Base-by-base conservation (phyloP, 495 filamentous ascomycete species). In the Collariella sp. region DNA sequence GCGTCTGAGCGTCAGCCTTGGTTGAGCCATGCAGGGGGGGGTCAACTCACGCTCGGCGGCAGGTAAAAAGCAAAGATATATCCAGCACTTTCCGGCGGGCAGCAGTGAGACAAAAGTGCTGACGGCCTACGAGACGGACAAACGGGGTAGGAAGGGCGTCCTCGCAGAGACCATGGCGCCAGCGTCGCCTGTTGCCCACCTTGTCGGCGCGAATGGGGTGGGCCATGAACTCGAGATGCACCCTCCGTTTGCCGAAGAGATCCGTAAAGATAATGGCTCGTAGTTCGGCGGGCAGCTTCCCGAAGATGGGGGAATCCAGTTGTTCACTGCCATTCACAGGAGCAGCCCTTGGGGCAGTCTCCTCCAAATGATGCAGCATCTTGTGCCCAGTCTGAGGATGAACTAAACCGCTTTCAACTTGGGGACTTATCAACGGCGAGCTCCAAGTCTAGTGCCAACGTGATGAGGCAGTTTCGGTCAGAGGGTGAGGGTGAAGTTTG, bases 111-210 rank as follows among this genome's bases (percentile, higher is more conserved):
- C 56, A 58, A 10, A 50, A 39, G 39, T 58, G 56, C 22, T 23
- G 36, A 31, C 31, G 50, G 5, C 23, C 20, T 18, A 49, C 26
- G 16, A 54, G 34, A 3, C 41, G 16, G 20, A 10, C 16, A 35
- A 58, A 54, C 0, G 50, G 44, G 9, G n/a, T 31, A 0, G 20
- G 2, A 1, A 34, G 2, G 3, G 2, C 10, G 16, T 54, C 26
- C 23, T 58, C 56, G 18, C 56, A 58, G 12, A 58, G 20, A 19
- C 50, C 50, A 15, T 49, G 46, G 22, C 56, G 56, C 56, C 56
- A 58, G 16, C 56, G 44, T 12, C 35, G 31, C 23, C 44, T 33
- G 23, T 50, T 53, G 19, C 56, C 56, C n/a, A 54, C 50, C 39
- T 41, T 50, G 35, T 58, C 50, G 24, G 50, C 44, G 46, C 56